These are phyloP conservation scores for Yamadazyma friedrichii DNA, from an alignment of 1,139 yeast species.

Conservation along the genomic window DNA sequence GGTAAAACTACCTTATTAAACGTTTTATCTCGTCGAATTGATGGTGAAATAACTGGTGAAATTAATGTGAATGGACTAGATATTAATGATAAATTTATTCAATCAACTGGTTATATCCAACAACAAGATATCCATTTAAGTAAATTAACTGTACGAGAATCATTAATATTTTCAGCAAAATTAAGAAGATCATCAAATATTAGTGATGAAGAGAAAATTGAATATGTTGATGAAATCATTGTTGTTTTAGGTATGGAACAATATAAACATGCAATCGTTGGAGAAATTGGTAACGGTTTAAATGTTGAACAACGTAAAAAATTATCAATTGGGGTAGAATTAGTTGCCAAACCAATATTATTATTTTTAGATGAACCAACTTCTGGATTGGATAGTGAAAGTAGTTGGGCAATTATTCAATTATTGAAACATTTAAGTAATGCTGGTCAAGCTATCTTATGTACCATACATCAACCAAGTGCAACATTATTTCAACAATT, in stretches of 20 bases:
- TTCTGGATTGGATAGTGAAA: conserved; percentile 77
- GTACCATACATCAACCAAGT: conserved; percentile 86
- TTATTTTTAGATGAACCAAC: conserved; percentile 79
- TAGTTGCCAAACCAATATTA: conserved; percentile 67
- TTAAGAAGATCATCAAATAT: conserved; percentile 58
- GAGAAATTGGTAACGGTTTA: conserved; percentile 69
- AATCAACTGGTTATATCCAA: conserved; percentile 65
- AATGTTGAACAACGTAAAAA: conserved; percentile 87
- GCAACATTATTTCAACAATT: conserved; percentile 60
- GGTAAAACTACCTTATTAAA: conserved; percentile 66
- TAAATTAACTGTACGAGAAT: conserved; percentile 72
- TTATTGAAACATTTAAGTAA: conserved; percentile 58
- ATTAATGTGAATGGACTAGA: conserved; percentile 60
- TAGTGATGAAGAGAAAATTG: conserved; percentile 15
- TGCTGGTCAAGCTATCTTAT: conserved; percentile 65
- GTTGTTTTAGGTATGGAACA: conserved; percentile 59
- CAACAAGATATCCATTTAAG: conserved; percentile 66
- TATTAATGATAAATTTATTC: conserved; percentile 51
- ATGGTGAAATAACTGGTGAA: conserved; percentile 64
- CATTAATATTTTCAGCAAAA: conserved; percentile 67
- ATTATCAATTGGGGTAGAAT: conserved; percentile 76
- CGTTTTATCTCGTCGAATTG: conserved; percentile 56
- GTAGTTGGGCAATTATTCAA: conserved; percentile 66
- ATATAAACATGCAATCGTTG: conserved; percentile 73
- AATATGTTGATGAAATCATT: conserved; percentile 28